Base-by-base conservation (phyloP, 495 filamentous ascomycete genomes). In the Neurospora africana region DNA sequence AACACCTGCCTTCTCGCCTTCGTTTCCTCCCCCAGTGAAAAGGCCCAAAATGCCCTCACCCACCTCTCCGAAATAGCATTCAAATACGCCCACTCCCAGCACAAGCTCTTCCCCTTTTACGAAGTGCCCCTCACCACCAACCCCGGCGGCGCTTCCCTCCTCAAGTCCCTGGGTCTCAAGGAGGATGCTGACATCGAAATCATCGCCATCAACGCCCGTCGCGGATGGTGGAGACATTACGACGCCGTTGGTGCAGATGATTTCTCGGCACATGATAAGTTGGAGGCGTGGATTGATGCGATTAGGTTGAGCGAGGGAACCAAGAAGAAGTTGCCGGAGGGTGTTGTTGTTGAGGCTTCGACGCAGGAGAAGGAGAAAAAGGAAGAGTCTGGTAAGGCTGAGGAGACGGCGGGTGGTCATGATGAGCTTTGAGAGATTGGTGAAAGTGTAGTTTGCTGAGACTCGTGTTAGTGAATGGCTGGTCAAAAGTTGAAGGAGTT, bases 261-360 rank as follows among this genome's bases (percentile, higher is more conserved):
- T 30, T 92, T 89, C 73, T 65, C 53, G 13, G 84, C 83, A 13
- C 78, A 86, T 38, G 84, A 84, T 39, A 85, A 85, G 11, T 81
- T 98, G 41, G 93, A 97, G 80, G 83, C 84, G 70, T 98, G 94
- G 94, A 86, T 98, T 73, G 95, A 99, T 79, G 87, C 86, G 4
- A 93, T 98, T 74, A 88, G 91, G 33, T 83, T 99, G 78, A 93
- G 94, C 65, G 96, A 97, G 75, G 91, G 91, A 7, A 79, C 86
- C 27, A 97, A 94, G 85, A 86, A 90, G 79, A 92, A 90, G 83
- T 76, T 98, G 47, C 94, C 95, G 5, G 91, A 91, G 65, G 89
- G 87, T 11, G 74, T 97, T 44, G 81, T 97, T 43, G 30, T 65
- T 58, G 47, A 58, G n/a, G 86, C 85, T 10, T 77, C 91, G 36